Evolutionary conservation across 176 grass and related monocot genomes (phyloP).

Genomic region (Tillandsia leiboldiana): DNA sequence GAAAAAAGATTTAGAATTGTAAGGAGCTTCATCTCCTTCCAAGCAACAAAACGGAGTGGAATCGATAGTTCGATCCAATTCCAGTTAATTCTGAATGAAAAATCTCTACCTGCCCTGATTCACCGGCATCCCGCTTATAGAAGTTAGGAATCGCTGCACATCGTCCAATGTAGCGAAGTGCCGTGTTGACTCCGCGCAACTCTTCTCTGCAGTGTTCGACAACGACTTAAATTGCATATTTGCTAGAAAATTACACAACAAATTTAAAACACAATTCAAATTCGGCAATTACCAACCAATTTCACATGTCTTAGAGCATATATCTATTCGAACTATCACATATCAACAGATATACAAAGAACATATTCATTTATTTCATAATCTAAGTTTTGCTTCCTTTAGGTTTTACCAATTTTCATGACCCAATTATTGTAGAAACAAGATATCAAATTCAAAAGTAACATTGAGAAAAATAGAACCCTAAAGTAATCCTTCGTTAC

Average conservation of each 20-base stretch:
- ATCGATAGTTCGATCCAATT: too few species aligned
- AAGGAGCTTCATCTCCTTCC: conserved; percentile 6
- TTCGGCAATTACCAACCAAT: too few species aligned
- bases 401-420: neutral
- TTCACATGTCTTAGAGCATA: too few species aligned
- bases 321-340: too few species aligned
- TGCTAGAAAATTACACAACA: too few species aligned
- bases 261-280: neutral
- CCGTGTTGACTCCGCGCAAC: conserved; percentile 53
- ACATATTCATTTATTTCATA: too few species aligned
- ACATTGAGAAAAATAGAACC: neutral
- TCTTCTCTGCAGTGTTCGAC: conserved; percentile 36
- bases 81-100: too few species aligned
- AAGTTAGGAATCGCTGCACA: conserved; percentile 49
- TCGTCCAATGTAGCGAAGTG: conserved; percentile 47
- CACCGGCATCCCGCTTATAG: conserved; percentile 44
- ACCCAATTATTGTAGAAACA: neutral
- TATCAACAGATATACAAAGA: too few species aligned
- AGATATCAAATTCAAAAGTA: neutral
- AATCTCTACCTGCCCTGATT: conserved; percentile 44
- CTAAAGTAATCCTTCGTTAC: neutral
- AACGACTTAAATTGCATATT: conserved; percentile 8
- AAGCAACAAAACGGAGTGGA: neutral
- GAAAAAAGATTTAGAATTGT: neutral
- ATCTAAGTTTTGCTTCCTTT: neutral